Conservation (phyloP, 1,284 basidiomycete species). For the Pseudozyma sp. region DNA sequence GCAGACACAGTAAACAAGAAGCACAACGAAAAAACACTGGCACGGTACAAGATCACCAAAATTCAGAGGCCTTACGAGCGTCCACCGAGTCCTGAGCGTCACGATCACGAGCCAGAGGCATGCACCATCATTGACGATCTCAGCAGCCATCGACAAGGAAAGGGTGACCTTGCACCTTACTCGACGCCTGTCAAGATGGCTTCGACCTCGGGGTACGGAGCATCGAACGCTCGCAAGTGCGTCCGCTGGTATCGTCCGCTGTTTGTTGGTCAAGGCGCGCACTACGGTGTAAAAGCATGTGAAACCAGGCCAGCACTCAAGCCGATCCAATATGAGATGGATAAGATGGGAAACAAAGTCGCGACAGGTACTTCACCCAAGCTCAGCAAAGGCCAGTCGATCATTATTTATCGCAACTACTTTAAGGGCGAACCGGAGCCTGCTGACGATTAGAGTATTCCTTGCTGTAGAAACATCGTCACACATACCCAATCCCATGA, state of each 20-base stretch:
- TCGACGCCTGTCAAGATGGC: constrained; percentile 26
- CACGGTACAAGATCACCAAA: constrained; percentile 48
- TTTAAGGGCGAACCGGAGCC: constrained; percentile 48
- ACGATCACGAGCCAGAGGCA: constrained; percentile 47
- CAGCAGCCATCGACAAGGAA: constrained; percentile 38
- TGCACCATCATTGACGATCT: constrained; percentile 42
- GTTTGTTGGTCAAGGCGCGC: constrained; percentile 39
- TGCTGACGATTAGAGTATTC: constrained; percentile 26
- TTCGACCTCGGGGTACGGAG: not conserved
- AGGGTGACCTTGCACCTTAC: constrained; percentile 39
- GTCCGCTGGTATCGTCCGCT: constrained; percentile 49
- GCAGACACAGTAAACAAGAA: constrained; percentile 50
- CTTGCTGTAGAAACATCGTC: not conserved
- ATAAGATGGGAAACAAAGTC: constrained; percentile 43
- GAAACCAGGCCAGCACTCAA: constrained; percentile 32
- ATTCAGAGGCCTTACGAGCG: constrained; percentile 45
- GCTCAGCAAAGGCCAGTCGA: constrained; percentile 38
- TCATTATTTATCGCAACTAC: constrained; percentile 47
- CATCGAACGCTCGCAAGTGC: constrained; percentile 14
- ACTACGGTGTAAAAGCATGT: constrained; percentile 27
- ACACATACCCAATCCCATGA: not conserved
- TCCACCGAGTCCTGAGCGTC: constrained; percentile 45
- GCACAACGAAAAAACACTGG: constrained; percentile 48
- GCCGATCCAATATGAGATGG: constrained; percentile 38
- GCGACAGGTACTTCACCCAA: constrained; percentile 40